Evolutionary conservation across 805 yeast genomes (phyloP), one percentile per base, ranked within the genome.

Genomic region (Metschnikowia picachoensis): DNA sequence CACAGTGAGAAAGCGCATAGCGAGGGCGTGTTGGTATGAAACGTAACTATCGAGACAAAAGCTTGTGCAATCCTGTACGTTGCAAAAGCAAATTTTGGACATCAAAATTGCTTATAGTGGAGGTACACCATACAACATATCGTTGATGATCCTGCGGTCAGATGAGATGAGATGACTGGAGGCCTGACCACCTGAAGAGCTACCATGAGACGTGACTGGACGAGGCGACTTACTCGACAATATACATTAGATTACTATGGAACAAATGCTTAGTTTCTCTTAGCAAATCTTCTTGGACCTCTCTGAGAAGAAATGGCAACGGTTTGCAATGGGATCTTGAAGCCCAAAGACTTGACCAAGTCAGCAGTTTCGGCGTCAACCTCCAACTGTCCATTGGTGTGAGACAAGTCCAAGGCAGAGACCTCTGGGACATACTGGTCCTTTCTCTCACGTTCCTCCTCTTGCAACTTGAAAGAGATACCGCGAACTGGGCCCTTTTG

Each of bases 401-500:
- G 88, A 64, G 95, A 83, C 72, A 94, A 86, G 81, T 94, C 98
- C 75, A 94, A 88, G 77, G 99, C 99, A 72, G 99, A 95, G 72
- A 91, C 95, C 76, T 91, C 98, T 79, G 99, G 99, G 70, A 95
- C 99, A 80, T 91, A 94, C 82, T 94, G 99, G 80, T 94, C 98
- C 82, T 95, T 94, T 82, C 99, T 88, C 83, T 94, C 99, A 85
- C 99, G 92, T 86, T 94, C 99, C 82, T 94, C 99, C 83, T 94
- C 99, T 85, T 94, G 99, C 73, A 94, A 88, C 79, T 95, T 95
- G 96, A 94, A 94, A 67, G 99, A 94, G 67, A 94, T 95, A 82
- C 99, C 99, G 85, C 98, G 91, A 68, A 94, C 99, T 82, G 99
- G 99, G 75, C 99, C 99, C 85, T 92, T 94, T 81, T 95, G 98